A percentile compares a stretch with the other conserved stretches of the same genome.
phyloP scores from a whole-genome alignment of 345 rosid species.

The Xanthoceras sorbifolium region DNA sequence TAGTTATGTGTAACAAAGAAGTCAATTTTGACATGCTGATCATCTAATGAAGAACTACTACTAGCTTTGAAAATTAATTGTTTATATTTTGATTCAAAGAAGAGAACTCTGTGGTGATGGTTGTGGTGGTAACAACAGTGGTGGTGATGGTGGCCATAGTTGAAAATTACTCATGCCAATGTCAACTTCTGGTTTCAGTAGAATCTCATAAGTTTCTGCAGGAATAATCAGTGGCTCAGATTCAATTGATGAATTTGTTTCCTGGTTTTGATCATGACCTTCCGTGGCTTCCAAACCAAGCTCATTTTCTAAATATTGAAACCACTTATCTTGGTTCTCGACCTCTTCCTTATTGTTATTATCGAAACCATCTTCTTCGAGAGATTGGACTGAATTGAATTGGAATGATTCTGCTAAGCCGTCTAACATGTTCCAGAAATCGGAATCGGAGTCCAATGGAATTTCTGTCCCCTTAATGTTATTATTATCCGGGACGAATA shows the following conservation, averaged over 20 bases:
- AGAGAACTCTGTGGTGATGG: neutral
- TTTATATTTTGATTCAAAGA: neutral
- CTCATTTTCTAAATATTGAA: slow-evolving; percentile 61
- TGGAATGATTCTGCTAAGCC: slow-evolving; percentile 36
- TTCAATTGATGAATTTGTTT: neutral
- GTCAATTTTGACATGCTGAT: slow-evolving; percentile 16
- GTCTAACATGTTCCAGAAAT: slow-evolving; percentile 77
- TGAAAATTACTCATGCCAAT: slow-evolving; percentile 2
- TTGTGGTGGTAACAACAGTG: neutral
- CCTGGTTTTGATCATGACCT: slow-evolving; percentile 30
- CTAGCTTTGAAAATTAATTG: neutral
- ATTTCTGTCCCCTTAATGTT: slow-evolving; percentile 22
- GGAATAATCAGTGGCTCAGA: neutral
- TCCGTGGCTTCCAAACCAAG: slow-evolving; percentile 49
- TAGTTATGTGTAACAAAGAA: neutral
- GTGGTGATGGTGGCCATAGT: slow-evolving; percentile 7
- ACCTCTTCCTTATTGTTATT: slow-evolving; percentile 28
- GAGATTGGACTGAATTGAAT: slow-evolving; percentile 17
- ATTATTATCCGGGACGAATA: neutral
- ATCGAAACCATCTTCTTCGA: slow-evolving; percentile 1
- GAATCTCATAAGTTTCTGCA: slow-evolving; percentile 1
- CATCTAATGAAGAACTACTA: neutral
- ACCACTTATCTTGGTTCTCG: slow-evolving; percentile 59
- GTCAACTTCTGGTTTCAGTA: slow-evolving; percentile 18
- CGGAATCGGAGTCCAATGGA: slow-evolving; percentile 58